phyloP scores from a whole-genome alignment of 768 basidiomycete species.

The Lactarius psammicola region DNA sequence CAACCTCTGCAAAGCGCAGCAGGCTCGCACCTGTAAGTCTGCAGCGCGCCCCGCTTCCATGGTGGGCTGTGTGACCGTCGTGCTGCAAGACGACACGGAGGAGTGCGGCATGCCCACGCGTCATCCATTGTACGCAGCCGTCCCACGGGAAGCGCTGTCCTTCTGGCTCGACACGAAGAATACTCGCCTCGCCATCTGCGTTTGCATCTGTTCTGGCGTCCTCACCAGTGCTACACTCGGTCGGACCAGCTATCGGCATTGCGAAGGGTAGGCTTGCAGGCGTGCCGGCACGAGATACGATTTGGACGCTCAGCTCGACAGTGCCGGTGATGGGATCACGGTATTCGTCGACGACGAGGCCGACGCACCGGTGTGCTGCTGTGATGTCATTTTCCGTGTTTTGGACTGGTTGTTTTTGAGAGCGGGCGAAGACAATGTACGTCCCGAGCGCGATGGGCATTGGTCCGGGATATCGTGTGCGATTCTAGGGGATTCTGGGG shows the following conservation, averaged over 20 bases:
- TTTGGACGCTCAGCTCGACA: constrained; percentile 4
- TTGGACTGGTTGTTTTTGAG: not conserved
- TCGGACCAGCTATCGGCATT: constrained; percentile 3
- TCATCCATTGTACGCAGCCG: not conserved
- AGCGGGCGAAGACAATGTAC: not conserved
- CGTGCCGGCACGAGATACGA: not conserved
- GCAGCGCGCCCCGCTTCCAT: constrained; percentile 8
- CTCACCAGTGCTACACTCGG: not conserved
- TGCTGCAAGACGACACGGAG: constrained; percentile 5
- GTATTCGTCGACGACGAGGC: constrained; percentile 4
- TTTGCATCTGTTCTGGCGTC: not conserved
- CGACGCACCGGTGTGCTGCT: not conserved
- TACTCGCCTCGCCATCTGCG: not conserved
- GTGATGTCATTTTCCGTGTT: not conserved
- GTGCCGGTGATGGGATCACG: not conserved
- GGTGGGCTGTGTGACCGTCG: not conserved
- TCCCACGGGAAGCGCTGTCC: constrained; percentile 7
- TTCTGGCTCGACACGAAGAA: constrained; percentile 4
- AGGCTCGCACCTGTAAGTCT: constrained; percentile 20
- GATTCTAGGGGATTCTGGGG: not conserved
- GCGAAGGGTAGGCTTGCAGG: not conserved
- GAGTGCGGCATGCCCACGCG: not conserved
- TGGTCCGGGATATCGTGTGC: not conserved
- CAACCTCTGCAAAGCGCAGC: not conserved
- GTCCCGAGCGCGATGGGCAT: constrained; percentile 9